Conservation (phyloP, 225 moss, liverwort and hornwort genomes). For the Bryoerythrophyllum caledonicum region DNA sequence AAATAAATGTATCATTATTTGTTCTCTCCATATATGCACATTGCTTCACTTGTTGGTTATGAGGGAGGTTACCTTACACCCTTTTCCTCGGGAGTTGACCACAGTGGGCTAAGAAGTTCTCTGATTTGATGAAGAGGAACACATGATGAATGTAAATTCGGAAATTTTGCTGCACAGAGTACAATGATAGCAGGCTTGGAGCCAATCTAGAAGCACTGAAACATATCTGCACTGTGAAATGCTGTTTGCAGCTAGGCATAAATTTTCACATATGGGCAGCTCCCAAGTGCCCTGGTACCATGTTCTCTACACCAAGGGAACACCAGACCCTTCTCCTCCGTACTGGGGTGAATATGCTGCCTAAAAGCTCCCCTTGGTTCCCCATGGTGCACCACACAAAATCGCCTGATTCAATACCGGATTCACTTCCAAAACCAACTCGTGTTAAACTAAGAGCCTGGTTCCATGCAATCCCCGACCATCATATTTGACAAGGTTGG, state of each 20-base stretch:
- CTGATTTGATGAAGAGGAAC: neutral
- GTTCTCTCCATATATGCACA: too few relatives aligned
- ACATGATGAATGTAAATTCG: neutral
- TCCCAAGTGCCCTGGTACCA: slow-evolving; percentile 20
- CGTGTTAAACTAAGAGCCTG: neutral
- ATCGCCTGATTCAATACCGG: neutral
- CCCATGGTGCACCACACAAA: neutral
- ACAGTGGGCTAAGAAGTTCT: neutral
- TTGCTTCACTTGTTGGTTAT: too few relatives aligned
- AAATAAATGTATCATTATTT: too few relatives aligned
- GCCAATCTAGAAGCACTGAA: slow-evolving; percentile 3
- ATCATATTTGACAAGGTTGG: too few relatives aligned
- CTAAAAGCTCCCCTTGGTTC: neutral
- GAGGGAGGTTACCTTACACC: neutral
- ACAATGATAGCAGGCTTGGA: neutral
- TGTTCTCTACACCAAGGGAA: slow-evolving; percentile 24
- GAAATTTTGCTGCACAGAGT: neutral
- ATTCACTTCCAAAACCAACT: neutral
- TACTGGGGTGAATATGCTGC: slow-evolving; percentile 17
- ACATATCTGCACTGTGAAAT: slow-evolving; percentile 3
- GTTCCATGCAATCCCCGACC: too few relatives aligned
- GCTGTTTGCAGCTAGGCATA: neutral
- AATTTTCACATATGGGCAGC: slow-evolving; percentile 12
- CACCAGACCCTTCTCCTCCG: slow-evolving; percentile 28
- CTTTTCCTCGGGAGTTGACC: neutral